Evolutionary conservation across 441 rosid species (phyloP).

Genomic region (Croton laevigatus): DNA sequence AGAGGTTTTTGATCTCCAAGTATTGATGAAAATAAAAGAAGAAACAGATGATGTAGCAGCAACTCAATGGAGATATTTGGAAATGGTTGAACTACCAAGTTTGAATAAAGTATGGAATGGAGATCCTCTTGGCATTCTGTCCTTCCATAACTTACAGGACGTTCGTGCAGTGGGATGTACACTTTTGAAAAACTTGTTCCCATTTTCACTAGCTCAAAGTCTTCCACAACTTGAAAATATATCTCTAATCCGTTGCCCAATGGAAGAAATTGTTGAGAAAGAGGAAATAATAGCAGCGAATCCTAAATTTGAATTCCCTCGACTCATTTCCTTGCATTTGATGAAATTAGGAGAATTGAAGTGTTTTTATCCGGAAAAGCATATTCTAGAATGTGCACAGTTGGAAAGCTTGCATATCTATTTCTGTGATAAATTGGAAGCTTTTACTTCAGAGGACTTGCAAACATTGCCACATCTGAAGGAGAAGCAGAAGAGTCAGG

Average conservation of each 20-base stretch:
- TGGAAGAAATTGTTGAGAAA: slow-evolving; percentile 25
- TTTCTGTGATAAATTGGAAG: background rate
- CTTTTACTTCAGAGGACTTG: background rate
- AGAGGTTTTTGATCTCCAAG: slow-evolving; percentile 24
- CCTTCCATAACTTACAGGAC: slow-evolving; percentile 16
- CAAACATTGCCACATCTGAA: background rate
- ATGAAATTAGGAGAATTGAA: background rate
- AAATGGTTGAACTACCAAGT: too few relatives aligned
- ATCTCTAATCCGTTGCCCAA: background rate
- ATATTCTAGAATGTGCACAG: background rate
- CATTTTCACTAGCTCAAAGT: slow-evolving; percentile 21
- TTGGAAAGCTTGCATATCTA: background rate
- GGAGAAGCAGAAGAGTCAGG: background rate
- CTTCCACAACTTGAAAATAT: slow-evolving; percentile 18
- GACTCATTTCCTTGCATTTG: background rate
- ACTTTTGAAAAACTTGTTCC: slow-evolving; percentile 24
- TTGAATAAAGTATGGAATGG: slow-evolving; percentile 30
- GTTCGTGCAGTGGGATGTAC: background rate
- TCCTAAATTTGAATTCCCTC: slow-evolving; percentile 17
- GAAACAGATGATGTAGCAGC: background rate
- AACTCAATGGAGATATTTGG: background rate
- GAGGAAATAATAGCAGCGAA: background rate
- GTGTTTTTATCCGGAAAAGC: slow-evolving; percentile 1
- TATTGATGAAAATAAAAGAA: background rate
- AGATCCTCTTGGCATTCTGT: slow-evolving; percentile 20